Conservation (phyloP, 2,329 filamentous ascomycete genomes). For the Arthroderma sp. region DNA sequence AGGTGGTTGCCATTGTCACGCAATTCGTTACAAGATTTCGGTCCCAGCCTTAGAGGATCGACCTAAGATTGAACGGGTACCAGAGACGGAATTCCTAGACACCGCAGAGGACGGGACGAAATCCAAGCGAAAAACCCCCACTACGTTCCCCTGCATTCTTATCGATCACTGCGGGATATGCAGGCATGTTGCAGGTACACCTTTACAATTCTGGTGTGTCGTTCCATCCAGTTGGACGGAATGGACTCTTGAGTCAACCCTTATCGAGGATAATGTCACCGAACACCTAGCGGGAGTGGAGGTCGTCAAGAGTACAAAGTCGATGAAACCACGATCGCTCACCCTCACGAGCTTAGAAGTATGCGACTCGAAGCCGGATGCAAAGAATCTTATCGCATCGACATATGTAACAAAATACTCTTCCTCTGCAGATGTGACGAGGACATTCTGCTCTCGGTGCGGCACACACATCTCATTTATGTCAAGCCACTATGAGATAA, state of each 20-base stretch:
- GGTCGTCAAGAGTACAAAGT: neutral
- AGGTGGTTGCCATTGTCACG: conserved; percentile 18
- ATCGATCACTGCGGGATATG: conserved; percentile 18
- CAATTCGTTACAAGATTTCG: conserved; percentile 16
- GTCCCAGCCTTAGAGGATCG: conserved; percentile 12
- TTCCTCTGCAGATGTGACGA: conserved; percentile 7
- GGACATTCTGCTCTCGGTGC: conserved; percentile 17
- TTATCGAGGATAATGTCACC: too few relatives aligned
- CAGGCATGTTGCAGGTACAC: conserved; percentile 10
- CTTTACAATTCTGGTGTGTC: conserved; percentile 17
- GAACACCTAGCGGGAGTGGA: neutral
- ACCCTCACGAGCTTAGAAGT: neutral
- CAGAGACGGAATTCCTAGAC: neutral
- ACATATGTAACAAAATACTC: neutral
- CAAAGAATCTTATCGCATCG: neutral
- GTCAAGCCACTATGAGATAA: conserved; percentile 4
- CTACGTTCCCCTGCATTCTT: conserved; percentile 13
- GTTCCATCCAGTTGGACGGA: conserved; percentile 15
- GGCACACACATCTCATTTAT: conserved; percentile 15
- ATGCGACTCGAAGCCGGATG: neutral
- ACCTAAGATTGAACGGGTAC: neutral
- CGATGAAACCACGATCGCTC: neutral
- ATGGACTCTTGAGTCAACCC: conserved; percentile 11
- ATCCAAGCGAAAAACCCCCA: conserved; percentile 2
- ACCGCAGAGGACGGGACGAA: neutral